Percentiles rank a stretch among this genome's conserved stretches.
Evolutionary conservation across 129 eudicot genomes (phyloP).

Genomic region (Scalesia atractyloides): DNA sequence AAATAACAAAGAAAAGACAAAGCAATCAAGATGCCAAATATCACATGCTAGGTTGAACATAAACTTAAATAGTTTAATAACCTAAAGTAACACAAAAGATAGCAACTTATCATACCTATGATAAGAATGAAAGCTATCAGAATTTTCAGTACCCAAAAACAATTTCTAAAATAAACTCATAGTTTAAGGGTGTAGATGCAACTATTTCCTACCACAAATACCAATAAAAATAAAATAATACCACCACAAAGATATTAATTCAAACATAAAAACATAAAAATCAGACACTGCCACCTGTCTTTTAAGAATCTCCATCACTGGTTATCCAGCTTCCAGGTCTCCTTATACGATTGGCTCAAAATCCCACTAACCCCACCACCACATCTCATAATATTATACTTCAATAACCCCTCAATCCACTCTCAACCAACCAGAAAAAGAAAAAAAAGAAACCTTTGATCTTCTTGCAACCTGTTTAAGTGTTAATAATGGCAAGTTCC

Average conservation of each 20-base stretch:
- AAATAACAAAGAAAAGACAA: no score
- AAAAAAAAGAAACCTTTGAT: no score
- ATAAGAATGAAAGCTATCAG: no score
- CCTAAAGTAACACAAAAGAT: no score
- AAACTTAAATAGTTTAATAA: no score
- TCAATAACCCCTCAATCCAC: background rate
- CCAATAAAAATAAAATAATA: background rate
- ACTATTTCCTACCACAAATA: conserved; percentile 23
- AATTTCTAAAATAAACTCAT: background rate
- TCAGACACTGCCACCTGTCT: conserved; percentile 39
- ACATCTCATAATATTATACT: background rate
- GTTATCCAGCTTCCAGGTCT: conserved; percentile 40
- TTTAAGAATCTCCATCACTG: conserved; percentile 39
- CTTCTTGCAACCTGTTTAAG: background rate
- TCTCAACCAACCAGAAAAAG: background rate
- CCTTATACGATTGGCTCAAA: conserved; percentile 49
- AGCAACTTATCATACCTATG: background rate
- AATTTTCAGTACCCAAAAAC: no score
- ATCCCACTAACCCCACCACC: conserved; percentile 40
- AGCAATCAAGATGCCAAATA: no score
- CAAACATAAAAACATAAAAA: background rate
- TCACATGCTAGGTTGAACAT: no score
- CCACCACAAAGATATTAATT: conserved; percentile 25
- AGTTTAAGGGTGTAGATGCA: background rate
- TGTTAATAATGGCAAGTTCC: conserved; percentile 47